Base-by-base conservation (phyloP, 768 basidiomycete species). In the Amanita pallidorosea region DNA sequence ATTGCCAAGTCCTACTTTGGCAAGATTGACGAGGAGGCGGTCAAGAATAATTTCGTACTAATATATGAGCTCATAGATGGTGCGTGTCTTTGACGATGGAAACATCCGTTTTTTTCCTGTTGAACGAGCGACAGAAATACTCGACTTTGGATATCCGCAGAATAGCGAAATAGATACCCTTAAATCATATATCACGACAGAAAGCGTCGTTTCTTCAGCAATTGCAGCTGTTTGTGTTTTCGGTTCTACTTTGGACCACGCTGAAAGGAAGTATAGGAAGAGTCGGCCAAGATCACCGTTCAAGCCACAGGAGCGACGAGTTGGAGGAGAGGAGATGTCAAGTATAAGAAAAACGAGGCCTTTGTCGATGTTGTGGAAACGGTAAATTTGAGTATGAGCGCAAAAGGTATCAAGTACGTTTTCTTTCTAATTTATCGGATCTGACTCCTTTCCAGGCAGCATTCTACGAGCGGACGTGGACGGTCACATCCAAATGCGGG, bases 361-460 rank as follows among this genome's bases (percentile, higher is more conserved):
- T 99, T 98, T 58, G 95, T 99, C n/a, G 96, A 99, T 62, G 96
- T 99, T 7, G 88, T 99, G 40, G 96, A 99, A 70, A 89, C 79
- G 2, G 89, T 99, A 54, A 98, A 99, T 61, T 65, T 98, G 49
- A 85, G 90, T 58, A 96, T 98, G 94, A 95, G 91, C 63, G 88
- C 93, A 2, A 97, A 95, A 71, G 94, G 93, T 87, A 54, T 44
- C 73, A 61, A 13, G 4, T 33, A 4, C 57, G 12, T 42, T 31
- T 5, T 47, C 31, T 35, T 37, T 41, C 43, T 47, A 18, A 22
- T 35, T 18, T 8, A 23, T 53, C 31, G 4, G 22, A 23, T 43
- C 29, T 45, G 12, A 23, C 22, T 20, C 7, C 34, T 47, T 8
- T 6, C 1, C 47, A 94, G 93, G 94, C 22, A 90, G 80, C 29